phyloP scores from a whole-genome alignment of 1,284 basidiomycete genomes.

The Chondrostereum purpureum region DNA sequence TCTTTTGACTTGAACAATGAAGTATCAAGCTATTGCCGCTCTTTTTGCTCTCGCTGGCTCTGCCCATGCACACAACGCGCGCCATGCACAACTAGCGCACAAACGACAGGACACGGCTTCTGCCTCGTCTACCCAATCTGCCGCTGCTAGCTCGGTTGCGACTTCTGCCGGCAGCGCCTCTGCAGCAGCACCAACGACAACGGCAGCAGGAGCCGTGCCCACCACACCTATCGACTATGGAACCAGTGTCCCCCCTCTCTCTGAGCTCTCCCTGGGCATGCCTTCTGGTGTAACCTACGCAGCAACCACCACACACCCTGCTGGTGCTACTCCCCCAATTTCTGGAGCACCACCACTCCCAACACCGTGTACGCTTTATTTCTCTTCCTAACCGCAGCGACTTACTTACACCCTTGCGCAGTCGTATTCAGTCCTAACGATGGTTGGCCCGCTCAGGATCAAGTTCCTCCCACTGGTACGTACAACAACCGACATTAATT shows the following conservation, averaged over 20 bases:
- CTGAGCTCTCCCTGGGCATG: constrained; percentile 65
- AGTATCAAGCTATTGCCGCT: constrained; percentile 33
- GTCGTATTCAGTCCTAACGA: constrained; percentile 42
- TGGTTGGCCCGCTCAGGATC: constrained; percentile 65
- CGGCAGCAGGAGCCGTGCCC: constrained; percentile 19
- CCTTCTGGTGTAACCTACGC: constrained; percentile 45
- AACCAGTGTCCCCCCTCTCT: constrained; percentile 44
- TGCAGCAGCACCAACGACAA: constrained; percentile 4
- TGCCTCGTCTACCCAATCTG: too few species aligned
- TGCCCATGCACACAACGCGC: constrained; percentile 26
- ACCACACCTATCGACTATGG: constrained; percentile 21
- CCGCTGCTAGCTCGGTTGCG: neutral
- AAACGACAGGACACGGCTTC: constrained; percentile 8
- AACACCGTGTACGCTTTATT: constrained; percentile 41
- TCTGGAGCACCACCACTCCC: constrained; percentile 62
- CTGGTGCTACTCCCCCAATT: constrained; percentile 56
- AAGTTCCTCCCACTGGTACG: constrained; percentile 57
- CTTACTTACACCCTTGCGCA: constrained; percentile 19
- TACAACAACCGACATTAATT: constrained; percentile 10
- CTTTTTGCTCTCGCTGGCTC: constrained; percentile 34
- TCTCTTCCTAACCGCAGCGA: constrained; percentile 1
- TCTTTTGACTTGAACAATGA: constrained; percentile 32
- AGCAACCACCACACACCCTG: constrained; percentile 43
- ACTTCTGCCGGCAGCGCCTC: neutral
- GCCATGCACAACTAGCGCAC: constrained; percentile 20